Evolutionary conservation across 768 basidiomycete genomes (phyloP).

Genomic region (Lactarius tabidus): DNA sequence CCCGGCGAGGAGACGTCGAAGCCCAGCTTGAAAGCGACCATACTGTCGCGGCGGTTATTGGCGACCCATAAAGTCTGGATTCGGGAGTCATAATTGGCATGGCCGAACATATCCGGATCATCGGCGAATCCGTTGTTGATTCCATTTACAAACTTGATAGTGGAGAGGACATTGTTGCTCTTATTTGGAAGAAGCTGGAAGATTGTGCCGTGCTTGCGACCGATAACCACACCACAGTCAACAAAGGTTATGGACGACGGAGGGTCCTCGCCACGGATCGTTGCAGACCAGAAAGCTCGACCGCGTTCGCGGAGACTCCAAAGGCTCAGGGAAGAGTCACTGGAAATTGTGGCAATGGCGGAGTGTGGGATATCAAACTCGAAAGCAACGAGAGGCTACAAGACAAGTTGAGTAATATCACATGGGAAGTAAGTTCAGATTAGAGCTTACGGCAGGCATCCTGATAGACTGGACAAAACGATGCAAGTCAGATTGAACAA

Average conservation of each 20-base stretch:
- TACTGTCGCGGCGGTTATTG: slow-evolving; percentile 77
- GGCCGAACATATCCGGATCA: slow-evolving; percentile 84
- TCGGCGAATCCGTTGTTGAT: slow-evolving; percentile 58
- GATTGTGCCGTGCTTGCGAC: slow-evolving; percentile 78
- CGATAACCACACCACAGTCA: slow-evolving; percentile 80
- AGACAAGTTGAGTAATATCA: not conserved
- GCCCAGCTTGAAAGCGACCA: slow-evolving; percentile 74
- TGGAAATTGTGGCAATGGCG: slow-evolving; percentile 76
- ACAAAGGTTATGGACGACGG: slow-evolving; percentile 85
- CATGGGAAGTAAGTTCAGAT: not conserved
- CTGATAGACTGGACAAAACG: slow-evolving; percentile 66
- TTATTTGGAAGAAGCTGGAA: slow-evolving; percentile 80
- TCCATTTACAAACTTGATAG: slow-evolving; percentile 53
- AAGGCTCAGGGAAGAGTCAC: slow-evolving; percentile 73
- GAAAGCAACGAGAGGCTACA: slow-evolving; percentile 73
- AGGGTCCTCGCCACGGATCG: slow-evolving; percentile 71
- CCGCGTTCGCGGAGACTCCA: slow-evolving; percentile 76
- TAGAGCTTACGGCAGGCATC: slow-evolving; percentile 58
- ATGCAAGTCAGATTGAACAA: slow-evolving; percentile 64
- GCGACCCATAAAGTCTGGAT: slow-evolving; percentile 88
- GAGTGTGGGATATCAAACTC: slow-evolving; percentile 79
- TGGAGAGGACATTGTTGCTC: slow-evolving; percentile 68
- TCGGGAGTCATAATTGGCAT: slow-evolving; percentile 77
- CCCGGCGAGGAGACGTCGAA: slow-evolving; percentile 55
- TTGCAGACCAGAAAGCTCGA: slow-evolving; percentile 67